These are phyloP conservation scores for Zymoseptoria crescenta DNA, from an alignment of 2,329 filamentous ascomycete genomes.

Conservation along the genomic window DNA sequence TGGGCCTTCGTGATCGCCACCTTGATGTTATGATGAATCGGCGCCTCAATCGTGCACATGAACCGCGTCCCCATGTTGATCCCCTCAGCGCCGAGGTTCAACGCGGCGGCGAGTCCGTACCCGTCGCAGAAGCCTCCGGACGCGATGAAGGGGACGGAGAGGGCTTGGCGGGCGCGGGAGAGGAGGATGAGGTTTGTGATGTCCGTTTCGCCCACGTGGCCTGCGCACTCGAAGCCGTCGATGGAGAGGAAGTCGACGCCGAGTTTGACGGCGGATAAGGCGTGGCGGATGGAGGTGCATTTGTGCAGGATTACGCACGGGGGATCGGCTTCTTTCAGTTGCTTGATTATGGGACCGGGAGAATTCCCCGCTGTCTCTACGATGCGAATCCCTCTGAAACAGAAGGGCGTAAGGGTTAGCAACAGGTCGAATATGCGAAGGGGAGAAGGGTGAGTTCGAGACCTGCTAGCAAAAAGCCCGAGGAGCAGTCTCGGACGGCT, in stretches of 20 bases:
- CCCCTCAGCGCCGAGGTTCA: constrained; percentile 82
- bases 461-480: too few relatives aligned
- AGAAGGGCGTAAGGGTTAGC: too few relatives aligned
- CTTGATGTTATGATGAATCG: constrained; percentile 91
- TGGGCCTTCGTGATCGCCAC: constrained; percentile 78
- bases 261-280: constrained; percentile 81
- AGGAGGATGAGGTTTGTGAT: constrained; percentile 88
- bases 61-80: constrained; percentile 99
- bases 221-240: constrained; percentile 96
- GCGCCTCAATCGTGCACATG: constrained; percentile 91
- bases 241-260: constrained; percentile 96
- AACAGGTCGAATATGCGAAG: too few relatives aligned
- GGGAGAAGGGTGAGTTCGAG: too few relatives aligned
- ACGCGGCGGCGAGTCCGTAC: constrained; percentile 80
- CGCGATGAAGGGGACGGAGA: constrained; percentile 86
- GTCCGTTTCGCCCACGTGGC: constrained; percentile 77
- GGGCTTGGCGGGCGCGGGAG: constrained; percentile 71
- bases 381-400: constrained; percentile 73
- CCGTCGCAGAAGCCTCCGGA: constrained; percentile 94
- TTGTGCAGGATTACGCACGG: constrained; percentile 79
- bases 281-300: constrained; percentile 93
- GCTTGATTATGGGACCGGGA: constrained; percentile 81
- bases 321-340: constrained; percentile 68
- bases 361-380: constrained; percentile 90
- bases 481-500: too few relatives aligned